Conservation (phyloP, 2,329 filamentous ascomycete genomes). For the Saccharata proteae region DNA sequence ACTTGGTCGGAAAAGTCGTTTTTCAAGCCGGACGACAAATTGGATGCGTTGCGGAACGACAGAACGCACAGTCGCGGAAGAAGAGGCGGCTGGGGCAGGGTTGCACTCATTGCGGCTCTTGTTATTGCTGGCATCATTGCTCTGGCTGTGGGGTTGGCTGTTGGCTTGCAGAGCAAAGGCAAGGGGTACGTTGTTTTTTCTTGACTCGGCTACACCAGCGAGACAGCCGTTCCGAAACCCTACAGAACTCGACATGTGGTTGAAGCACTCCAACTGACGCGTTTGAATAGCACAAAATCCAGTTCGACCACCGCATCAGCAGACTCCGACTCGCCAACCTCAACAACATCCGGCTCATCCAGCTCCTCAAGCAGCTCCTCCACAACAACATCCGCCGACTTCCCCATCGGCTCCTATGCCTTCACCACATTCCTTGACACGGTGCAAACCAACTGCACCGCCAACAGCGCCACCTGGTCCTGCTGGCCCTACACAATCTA, state of each 20-base stretch:
- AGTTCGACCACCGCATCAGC: slow-evolving; percentile 2
- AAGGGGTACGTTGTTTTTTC: slow-evolving; percentile 5
- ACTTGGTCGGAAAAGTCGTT: slow-evolving; percentile 22
- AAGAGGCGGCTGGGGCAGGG: slow-evolving; percentile 29
- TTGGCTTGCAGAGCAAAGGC: slow-evolving; percentile 27
- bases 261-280: too few relatives aligned
- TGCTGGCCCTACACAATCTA: slow-evolving; percentile 49
- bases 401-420: slow-evolving; percentile 52
- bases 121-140: slow-evolving; percentile 24
- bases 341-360: too few relatives aligned
- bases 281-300: too few relatives aligned
- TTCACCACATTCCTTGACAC: slow-evolving; percentile 47
- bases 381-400: slow-evolving; percentile 23
- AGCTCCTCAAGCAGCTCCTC: too few relatives aligned
- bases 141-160: slow-evolving; percentile 25
- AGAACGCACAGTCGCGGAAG: slow-evolving; percentile 19
- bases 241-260: too few relatives aligned
- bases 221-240: too few relatives aligned
- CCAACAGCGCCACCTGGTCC: slow-evolving; percentile 45
- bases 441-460: slow-evolving; percentile 44
- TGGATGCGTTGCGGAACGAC: slow-evolving; percentile 15
- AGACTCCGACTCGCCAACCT: background rate
- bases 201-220: background rate
- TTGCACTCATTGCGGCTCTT: slow-evolving; percentile 22
- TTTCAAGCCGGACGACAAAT: slow-evolving; percentile 17